A percentile compares a stretch with the other conserved stretches of the same genome.
These are phyloP conservation scores for Plasmodium gaboni DNA, from an alignment of 169 alveolate genomes.

Conservation along the genomic window DNA sequence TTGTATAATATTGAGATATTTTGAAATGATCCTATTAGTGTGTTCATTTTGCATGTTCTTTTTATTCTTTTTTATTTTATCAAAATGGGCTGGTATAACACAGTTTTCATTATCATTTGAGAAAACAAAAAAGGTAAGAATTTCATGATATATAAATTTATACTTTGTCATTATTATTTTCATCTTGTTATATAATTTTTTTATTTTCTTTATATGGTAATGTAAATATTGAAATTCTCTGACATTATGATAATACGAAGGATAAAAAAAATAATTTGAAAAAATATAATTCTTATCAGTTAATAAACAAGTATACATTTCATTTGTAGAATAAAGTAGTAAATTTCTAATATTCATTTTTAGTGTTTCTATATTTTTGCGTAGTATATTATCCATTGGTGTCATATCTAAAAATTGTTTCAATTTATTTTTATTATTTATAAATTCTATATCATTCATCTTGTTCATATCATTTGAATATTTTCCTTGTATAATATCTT, in stretches of 20 bases:
- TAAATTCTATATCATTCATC: too few relatives aligned
- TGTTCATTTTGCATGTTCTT: background rate
- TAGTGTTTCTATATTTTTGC: slow-evolving; percentile 16
- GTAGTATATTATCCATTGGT: background rate
- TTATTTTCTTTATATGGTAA: slow-evolving; percentile 42
- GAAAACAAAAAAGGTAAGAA: slow-evolving; percentile 7
- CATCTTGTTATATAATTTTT: slow-evolving; percentile 43
- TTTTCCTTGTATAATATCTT: too few relatives aligned
- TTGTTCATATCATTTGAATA: too few relatives aligned
- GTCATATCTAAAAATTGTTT: background rate
- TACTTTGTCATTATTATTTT: slow-evolving; percentile 23
- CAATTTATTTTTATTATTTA: too few relatives aligned
- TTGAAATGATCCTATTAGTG: background rate
- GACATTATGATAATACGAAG: slow-evolving; percentile 4
- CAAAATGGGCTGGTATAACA: background rate
- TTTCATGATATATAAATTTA: slow-evolving; percentile 2
- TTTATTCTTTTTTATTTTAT: background rate
- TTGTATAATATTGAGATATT: slow-evolving; percentile 8
- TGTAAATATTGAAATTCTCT: slow-evolving; percentile 16
- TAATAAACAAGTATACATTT: background rate
- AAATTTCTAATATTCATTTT: slow-evolving; percentile 24
- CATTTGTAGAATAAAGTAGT: background rate
- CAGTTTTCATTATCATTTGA: background rate
- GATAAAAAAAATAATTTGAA: background rate
- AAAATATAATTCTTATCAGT: slow-evolving; percentile 43